Conservation (phyloP, 2,329 filamentous ascomycete species). For the Neonectria faginata region DNA sequence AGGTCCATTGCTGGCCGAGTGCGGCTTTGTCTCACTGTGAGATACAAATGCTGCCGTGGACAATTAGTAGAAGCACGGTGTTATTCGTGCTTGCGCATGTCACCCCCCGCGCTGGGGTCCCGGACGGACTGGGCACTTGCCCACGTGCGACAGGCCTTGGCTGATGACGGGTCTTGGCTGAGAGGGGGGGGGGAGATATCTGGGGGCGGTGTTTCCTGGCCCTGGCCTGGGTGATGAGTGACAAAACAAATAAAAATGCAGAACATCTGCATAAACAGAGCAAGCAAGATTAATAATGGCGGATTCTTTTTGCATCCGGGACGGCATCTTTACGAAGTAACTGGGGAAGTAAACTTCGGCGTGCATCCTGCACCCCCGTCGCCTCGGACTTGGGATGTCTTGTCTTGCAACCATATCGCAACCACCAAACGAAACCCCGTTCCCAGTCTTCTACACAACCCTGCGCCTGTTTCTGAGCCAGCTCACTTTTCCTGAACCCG, state of each 20-base stretch:
- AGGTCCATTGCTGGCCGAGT: background rate
- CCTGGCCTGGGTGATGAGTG: background rate
- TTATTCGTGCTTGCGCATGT: slow-evolving; percentile 2
- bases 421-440: background rate
- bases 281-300: background rate
- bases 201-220: slow-evolving; percentile 9
- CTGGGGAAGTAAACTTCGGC: background rate
- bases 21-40: background rate
- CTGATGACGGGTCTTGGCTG: slow-evolving; percentile 33
- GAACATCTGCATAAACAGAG: background rate
- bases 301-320: background rate
- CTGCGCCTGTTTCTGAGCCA: slow-evolving; percentile 4
- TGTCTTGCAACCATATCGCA: background rate
- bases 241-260: background rate
- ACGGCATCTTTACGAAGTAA: background rate
- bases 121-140: slow-evolving; percentile 19
- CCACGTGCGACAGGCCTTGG: slow-evolving; percentile 47
- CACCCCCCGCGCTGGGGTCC: slow-evolving; percentile 21
- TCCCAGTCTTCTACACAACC: background rate
- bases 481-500: slow-evolving; percentile 33
- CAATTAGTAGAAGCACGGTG: no score
- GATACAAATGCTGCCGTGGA: background rate
- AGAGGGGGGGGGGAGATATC: no score
- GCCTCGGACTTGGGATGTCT: slow-evolving; percentile 9
- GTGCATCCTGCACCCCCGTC: slow-evolving; percentile 6